Base-by-base conservation (phyloP, 257 asterid genomes). In the Solanum okadae region DNA sequence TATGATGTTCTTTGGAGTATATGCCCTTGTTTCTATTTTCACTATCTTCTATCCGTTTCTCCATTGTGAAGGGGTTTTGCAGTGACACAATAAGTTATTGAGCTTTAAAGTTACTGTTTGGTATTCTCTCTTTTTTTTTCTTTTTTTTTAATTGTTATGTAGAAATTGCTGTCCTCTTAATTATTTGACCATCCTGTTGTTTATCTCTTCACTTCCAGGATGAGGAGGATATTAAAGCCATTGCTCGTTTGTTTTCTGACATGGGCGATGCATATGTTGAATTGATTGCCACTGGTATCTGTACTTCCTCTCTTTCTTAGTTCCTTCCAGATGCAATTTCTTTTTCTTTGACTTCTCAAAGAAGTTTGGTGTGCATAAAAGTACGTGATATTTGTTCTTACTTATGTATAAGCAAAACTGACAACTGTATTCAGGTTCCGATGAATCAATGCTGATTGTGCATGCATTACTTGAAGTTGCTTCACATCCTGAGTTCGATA, bases 181-280 rank as follows among this genome's bases (percentile, higher is more conserved):
- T 89, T 56, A 27, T 72, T 38, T 83, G 81, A 34, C 29, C 37
- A 65, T 77, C 56, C 84, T 85, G 72, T 89, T 84, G 71, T 89
- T 87, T 88, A 67, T 90, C 73, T 85, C 77, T 68, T 87, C 87
- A 87, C 86, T 89, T 89, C 92, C 93, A 97, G 99, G 99, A 97
- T 86, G 99, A 96, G 91, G 99, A 97, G 93, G 99, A 96, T 94
- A 95, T 95, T 89, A 97, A 97, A 94, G 99, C 99, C 89, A 93
- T 97, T 93, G 98, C 98, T 90, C 98, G 99, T 91, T 93, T 97
- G 86, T 94, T 97, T 93, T 98, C 99, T 87, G 99, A 97, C 91
- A 93, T 96, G 98, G 99, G 99, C 15, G 98, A 97, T 90, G 95
- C 99, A 23, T 97, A 97, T 91, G 99, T 94, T 89, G 99, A 97